Conservation (phyloP, 345 rosid species). For the Camelina neglecta region DNA sequence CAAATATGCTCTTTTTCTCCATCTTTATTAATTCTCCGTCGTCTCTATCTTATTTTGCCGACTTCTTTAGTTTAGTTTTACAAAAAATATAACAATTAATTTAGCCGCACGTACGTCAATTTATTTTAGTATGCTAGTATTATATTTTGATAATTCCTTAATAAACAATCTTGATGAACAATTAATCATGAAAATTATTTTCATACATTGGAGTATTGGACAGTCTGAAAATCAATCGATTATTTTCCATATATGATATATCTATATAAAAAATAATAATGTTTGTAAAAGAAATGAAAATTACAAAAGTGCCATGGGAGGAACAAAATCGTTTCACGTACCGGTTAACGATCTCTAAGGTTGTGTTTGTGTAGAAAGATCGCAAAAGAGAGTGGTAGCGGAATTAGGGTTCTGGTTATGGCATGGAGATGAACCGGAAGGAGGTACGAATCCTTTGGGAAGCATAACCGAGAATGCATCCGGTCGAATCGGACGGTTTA, state of each 20-base stretch:
- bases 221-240: conserved; percentile 15
- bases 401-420: conserved; percentile 43
- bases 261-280: background rate
- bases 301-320: conserved; percentile 20
- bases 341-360: conserved; percentile 32
- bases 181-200: conserved; percentile 6
- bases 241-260: background rate
- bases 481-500: conserved; percentile 36
- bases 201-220: conserved; percentile 1
- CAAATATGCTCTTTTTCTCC: conserved; percentile 15
- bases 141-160: background rate
- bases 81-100: background rate
- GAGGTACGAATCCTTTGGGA: conserved; percentile 43
- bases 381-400: conserved; percentile 28
- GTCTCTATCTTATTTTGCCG: background rate
- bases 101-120: conserved; percentile 24
- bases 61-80: background rate
- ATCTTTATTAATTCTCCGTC: conserved; percentile 1
- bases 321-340: conserved; percentile 36
- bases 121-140: background rate
- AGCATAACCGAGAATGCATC: conserved; percentile 40
- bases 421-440: conserved; percentile 44
- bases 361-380: conserved; percentile 29
- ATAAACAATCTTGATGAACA: conserved; percentile 5
- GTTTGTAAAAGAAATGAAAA: background rate